Evolutionary conservation across 2,329 filamentous ascomycete genomes (phyloP), one percentile per base, ranked within the genome.

Genomic region (Cordyceps cateniannulata): DNA sequence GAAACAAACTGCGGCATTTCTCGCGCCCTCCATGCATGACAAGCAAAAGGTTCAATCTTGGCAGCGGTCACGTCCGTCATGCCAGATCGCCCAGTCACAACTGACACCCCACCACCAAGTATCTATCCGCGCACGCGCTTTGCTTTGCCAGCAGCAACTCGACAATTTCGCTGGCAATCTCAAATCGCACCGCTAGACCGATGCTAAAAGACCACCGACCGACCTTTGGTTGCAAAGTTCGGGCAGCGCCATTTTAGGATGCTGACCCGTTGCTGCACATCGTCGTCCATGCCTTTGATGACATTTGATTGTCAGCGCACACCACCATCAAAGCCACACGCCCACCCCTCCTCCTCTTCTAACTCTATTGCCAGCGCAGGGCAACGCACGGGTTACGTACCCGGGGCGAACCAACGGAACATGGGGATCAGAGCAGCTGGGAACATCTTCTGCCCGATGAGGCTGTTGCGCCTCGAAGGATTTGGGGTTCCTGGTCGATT

Each of bases 401-500:
- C 53, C 53, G 42, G 22, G n/a, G 35, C 22, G n/a, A 42, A 4
- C 22, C 51, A 40, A 40, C 35, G 22, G 22, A 35, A 7, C 35
- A 55, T 55, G 52, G 53, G 38, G 52, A 25, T 27, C 42, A 56
- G 25, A 20, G 51, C 25, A 56, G 53, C 54, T 56, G 44, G 53
- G 24, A 14, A n/a, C 44, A 48, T 38, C 29, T 56, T 47, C 20
- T 16, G n/a, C 42, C 20, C 47, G 54, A 56, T 48, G 54, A 48
- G 54, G 54, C 54, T 56, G 54, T 48, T 56, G 42, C 53, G 53
- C 53, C 53, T 56, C 12, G 53, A 47, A 56, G 42, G 53, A 56
- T 56, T 47, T 8, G n/a, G n/a, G 20, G 25, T n/a, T 56, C 44
- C 54, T 38, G 22, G 53, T 47, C 53, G 53, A 56, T 56, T 47